phyloP scores from a whole-genome alignment of 2,329 filamentous ascomycete species.

The Reticulascus tulasneorum region DNA sequence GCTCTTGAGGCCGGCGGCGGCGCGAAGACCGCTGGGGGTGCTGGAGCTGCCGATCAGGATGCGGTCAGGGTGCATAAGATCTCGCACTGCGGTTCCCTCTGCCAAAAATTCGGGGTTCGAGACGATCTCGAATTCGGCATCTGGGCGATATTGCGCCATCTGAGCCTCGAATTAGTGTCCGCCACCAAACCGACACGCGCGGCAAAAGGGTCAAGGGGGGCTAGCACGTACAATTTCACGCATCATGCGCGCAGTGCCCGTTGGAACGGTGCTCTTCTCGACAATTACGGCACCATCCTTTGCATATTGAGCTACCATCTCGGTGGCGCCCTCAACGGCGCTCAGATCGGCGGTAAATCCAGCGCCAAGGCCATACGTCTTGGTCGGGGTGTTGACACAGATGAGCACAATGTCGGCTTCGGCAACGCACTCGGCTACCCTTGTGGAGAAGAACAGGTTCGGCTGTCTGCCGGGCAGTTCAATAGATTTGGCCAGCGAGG shows the following conservation, averaged over 20 bases:
- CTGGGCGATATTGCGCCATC: slow-evolving; percentile 57
- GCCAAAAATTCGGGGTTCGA: slow-evolving; percentile 81
- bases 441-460: slow-evolving; percentile 72
- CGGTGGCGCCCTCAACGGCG: slow-evolving; percentile 65
- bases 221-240: slow-evolving; percentile 55
- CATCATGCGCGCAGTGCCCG: slow-evolving; percentile 67
- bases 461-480: slow-evolving; percentile 42
- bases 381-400: slow-evolving; percentile 77
- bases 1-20: slow-evolving; percentile 58
- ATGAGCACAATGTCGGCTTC: slow-evolving; percentile 72
- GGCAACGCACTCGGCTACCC: slow-evolving; percentile 56
- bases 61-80: slow-evolving; percentile 67
- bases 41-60: slow-evolving; percentile 69
- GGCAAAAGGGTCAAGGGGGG: not conserved
- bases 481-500: slow-evolving; percentile 27
- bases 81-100: slow-evolving; percentile 69
- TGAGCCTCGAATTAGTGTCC: slow-evolving; percentile 18
- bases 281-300: slow-evolving; percentile 68
- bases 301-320: slow-evolving; percentile 63
- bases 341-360: slow-evolving; percentile 70
- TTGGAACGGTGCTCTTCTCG: slow-evolving; percentile 79
- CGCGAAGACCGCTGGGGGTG: slow-evolving; percentile 55
- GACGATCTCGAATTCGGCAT: slow-evolving; percentile 67
- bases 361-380: slow-evolving; percentile 64
- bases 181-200: not conserved